Base-by-base conservation (phyloP, 2,329 filamentous ascomycete species). In the Diplodia mutila region DNA sequence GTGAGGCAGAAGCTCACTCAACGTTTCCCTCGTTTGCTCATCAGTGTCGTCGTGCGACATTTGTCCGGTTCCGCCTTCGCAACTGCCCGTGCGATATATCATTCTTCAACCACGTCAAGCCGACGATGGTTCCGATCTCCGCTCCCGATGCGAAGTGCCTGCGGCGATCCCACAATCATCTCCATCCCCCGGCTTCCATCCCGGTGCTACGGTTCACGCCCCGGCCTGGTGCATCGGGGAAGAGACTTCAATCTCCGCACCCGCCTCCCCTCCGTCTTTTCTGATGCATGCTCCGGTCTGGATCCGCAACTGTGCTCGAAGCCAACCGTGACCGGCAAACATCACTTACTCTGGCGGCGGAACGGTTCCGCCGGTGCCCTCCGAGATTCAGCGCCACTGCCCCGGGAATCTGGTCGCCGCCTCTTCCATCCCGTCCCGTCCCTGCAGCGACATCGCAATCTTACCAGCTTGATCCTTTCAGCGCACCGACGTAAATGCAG, bases 401-500 rank as follows among this genome's bases (percentile, higher is more conserved):
- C 29, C 0, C 29, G 55, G 55, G 9, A 32, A 46, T 32, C 6
- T 32, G 29, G 29, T 32, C 29, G 29, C 29, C 29, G 29, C 29
- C 29, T 32, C 29, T 32, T 32, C 29, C 6, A 32, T 27, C 25
- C 25, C 4, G 55, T 61, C 39, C 54, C 54, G 55, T 61, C 39
- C 54, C 54, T 59, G 53, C 53, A 42, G 54, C 54, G 18, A 16
- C 23, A 32, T 18, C 14, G 16, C 23, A 16, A 29, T 51, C 27
- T 14, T 37, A 34, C 57, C 42, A 5, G 57, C 57, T 61, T 61
- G 25, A 61, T 61, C 57, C 57, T 27, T 51, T n/a, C 39, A 37
- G 7, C 29, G 29, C 29, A 32, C 29, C 6, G 6, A n/a, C 57
- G 57, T 46, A 61, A 61, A 61, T 51, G 42, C 25, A 37, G 25